Evolutionary conservation across 148 eudicot species (phyloP).

Genomic region (Simmondsia chinensis): DNA sequence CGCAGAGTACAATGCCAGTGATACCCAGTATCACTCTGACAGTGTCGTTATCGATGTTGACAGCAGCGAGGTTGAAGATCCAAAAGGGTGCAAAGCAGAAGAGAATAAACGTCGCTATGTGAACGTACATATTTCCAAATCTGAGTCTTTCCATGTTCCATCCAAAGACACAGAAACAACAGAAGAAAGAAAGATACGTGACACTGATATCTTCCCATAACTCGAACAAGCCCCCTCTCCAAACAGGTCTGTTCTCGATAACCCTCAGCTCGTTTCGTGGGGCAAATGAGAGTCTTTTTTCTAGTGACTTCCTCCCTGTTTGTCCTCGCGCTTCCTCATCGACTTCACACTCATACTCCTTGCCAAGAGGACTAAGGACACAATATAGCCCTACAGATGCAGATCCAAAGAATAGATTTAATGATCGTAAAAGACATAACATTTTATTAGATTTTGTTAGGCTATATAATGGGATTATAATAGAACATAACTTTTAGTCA

Average conservation of each 20-base stretch:
- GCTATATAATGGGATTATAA: no score
- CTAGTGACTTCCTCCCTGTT: constrained; percentile 30
- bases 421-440: no score
- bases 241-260: constrained; percentile 42
- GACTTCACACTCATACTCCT: constrained; percentile 46
- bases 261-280: constrained; percentile 31
- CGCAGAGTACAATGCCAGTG: constrained; percentile 60
- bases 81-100: constrained; percentile 87
- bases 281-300: constrained; percentile 59
- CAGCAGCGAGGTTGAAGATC: constrained; percentile 83
- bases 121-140: constrained; percentile 96
- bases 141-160: constrained; percentile 98
- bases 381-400: constrained; percentile 73
- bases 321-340: constrained; percentile 51
- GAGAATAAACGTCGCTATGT: constrained; percentile 80
- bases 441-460: no score
- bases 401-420: no score
- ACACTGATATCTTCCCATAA: constrained; percentile 73
- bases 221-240: constrained; percentile 81
- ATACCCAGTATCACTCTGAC: constrained; percentile 56
- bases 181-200: constrained; percentile 73
- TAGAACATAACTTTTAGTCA: no score
- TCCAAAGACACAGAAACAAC: constrained; percentile 90
- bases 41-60: constrained; percentile 63
- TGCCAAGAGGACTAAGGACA: constrained; percentile 83